phyloP scores from a whole-genome alignment of 2,329 filamentous ascomycete genomes.

The Colletotrichum filicis region DNA sequence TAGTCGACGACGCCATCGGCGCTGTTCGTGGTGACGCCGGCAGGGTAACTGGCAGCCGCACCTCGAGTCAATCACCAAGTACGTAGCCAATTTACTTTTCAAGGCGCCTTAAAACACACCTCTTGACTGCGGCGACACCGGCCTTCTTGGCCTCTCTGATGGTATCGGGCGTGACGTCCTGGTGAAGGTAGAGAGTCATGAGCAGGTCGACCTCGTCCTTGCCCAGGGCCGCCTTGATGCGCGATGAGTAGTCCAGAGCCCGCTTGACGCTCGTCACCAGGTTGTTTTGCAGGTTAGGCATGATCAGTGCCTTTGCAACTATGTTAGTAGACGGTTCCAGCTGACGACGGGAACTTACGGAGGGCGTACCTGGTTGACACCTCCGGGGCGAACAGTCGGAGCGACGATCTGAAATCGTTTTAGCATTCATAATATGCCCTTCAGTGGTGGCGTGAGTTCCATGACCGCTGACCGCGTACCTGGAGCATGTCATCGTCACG shows the following conservation, averaged over 20 bases:
- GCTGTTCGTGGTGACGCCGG: conserved; percentile 73
- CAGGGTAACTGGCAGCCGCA: conserved; percentile 21
- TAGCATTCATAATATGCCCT: background rate
- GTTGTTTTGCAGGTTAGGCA: conserved; percentile 72
- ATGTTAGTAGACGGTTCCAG: background rate
- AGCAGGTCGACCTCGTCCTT: conserved; percentile 67
- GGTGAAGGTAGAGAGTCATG: conserved; percentile 78
- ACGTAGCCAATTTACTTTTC: no score
- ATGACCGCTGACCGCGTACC: background rate
- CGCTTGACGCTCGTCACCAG: conserved; percentile 70
- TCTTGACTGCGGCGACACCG: conserved; percentile 77
- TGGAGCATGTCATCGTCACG: conserved; percentile 74
- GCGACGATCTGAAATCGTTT: conserved; percentile 49
- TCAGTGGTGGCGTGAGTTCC: no score
- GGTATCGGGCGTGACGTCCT: conserved; percentile 72
- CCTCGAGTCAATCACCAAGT: background rate
- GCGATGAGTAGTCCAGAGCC: conserved; percentile 73
- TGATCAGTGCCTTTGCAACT: conserved; percentile 40
- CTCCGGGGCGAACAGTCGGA: conserved; percentile 65
- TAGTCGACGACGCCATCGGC: conserved; percentile 76
- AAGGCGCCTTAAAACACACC: conserved; percentile 8
- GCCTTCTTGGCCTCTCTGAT: conserved; percentile 79
- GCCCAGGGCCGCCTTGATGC: conserved; percentile 62
- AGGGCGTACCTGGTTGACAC: conserved; percentile 62
- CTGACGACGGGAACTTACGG: background rate